Base-by-base conservation (phyloP, 2,329 filamentous ascomycete genomes). In the Coccinonectria pachysandricola region DNA sequence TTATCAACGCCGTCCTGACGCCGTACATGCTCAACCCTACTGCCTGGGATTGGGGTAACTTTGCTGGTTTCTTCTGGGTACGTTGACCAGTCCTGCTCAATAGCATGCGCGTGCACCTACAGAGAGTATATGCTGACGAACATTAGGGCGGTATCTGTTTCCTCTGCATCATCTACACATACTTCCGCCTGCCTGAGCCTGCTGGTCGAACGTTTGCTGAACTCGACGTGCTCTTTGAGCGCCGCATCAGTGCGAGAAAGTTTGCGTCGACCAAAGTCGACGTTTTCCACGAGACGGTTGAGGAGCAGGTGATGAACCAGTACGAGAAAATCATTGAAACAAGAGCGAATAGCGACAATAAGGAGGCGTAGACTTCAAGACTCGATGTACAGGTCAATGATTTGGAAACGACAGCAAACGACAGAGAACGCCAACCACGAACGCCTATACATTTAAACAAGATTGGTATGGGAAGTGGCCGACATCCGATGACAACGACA, bases 21-120 rank as follows among this genome's bases (percentile, higher is more conserved):
- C 86, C 86, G 0, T 93, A 92, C 57, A 94, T 94, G 86, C 68
- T 93, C 21, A 94, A 94, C 57, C 84, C 86, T 0, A 68, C 64
- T 1, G 79, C 75, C 1, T 94, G 87, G 86, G 64, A 92, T 55
- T 94, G 85, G 86, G 67, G 73, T 34, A 91, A 91, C 57, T 91
- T 71, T 44, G 72, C 85, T 1, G 85, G 86, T 15, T 92, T 93
- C 60, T 92, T 92, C 63, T 85, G 85, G 81, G 56, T 68, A 50
- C 45, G 62, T 45, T 16, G 7, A 14, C 15, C 21, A 7, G 12
- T 12, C 7, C 20, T 7, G 20, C 6, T 5, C 10, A 10, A 14
- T 23, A n/a, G 12, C n/a, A 17, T 11, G n/a, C 7, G n/a, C 5
- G 14, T 12, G 12, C 10, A 8, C 22, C 24, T 38, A 21, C 14